Conservation (phyloP, 192 early-diverging fungal species). For the Obelidium mucronatum region DNA sequence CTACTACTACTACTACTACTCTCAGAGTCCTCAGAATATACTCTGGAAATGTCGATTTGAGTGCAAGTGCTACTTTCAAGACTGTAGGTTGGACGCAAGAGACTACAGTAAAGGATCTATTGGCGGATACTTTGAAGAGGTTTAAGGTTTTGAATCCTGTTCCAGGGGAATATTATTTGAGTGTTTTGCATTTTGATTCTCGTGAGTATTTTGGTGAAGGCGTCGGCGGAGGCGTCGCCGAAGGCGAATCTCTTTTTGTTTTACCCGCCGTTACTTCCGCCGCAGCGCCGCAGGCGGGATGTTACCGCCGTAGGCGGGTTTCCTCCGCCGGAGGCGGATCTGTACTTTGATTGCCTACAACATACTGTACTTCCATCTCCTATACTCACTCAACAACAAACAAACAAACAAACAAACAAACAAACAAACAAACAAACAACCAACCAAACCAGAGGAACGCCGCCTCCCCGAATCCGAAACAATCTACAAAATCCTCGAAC, state of each 20-base stretch:
- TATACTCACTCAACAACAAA: too few relatives aligned
- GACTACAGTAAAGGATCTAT: constrained; percentile 43
- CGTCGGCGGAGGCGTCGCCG: too few relatives aligned
- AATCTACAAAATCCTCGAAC: constrained; percentile 44
- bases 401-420: too few relatives aligned
- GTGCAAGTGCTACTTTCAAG: constrained; percentile 54
- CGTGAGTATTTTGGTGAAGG: constrained; percentile 13
- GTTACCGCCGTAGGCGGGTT: too few relatives aligned
- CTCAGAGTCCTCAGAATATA: constrained; percentile 58
- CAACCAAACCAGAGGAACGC: constrained; percentile 25
- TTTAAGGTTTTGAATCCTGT: constrained; percentile 41
- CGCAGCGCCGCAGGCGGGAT: neutral
- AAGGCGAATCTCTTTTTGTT: too few relatives aligned
- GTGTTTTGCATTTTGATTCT: constrained; percentile 55
- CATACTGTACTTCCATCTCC: too few relatives aligned
- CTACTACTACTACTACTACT: constrained; percentile 33
- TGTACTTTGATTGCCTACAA: too few relatives aligned
- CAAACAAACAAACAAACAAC: neutral
- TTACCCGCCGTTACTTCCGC: neutral
- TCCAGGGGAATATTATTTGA: constrained; percentile 52
- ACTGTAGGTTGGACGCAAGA: constrained; percentile 49
- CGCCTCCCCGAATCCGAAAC: constrained; percentile 13
- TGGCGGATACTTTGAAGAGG: constrained; percentile 40
- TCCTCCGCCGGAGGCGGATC: too few relatives aligned
- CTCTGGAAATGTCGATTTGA: constrained; percentile 60